These are phyloP conservation scores for Cenchrus fungigraminus DNA, from an alignment of 176 grass and related monocot genomes.

Conservation along the genomic window DNA sequence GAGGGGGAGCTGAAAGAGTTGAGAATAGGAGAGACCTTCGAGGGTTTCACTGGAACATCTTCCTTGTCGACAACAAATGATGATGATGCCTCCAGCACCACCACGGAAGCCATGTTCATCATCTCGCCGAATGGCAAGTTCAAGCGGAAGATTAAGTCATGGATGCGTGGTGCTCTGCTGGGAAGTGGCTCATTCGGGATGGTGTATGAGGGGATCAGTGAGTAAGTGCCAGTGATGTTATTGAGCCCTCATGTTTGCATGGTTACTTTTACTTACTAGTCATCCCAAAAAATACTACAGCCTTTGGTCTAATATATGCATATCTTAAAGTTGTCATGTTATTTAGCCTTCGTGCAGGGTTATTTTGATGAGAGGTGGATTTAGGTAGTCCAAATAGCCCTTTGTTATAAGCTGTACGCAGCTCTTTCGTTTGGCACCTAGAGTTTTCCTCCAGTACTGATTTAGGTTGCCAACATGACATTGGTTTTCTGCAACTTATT, in stretches of 20 bases:
- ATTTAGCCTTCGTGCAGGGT: neutral
- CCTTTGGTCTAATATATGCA: conserved; percentile 16
- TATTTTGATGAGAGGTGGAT: conserved; percentile 28
- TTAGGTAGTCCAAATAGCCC: conserved; percentile 20
- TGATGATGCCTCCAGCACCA: conserved; percentile 87
- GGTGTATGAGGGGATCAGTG: conserved; percentile 95
- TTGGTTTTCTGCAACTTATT: neutral
- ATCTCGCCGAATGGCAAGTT: conserved; percentile 88
- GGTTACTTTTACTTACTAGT: neutral
- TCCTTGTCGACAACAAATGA: conserved; percentile 86
- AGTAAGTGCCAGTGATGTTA: conserved; percentile 71
- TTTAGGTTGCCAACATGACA: neutral
- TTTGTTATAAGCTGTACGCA: neutral
- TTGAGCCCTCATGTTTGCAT: neutral
- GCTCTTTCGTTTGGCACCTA: neutral
- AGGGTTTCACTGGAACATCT: conserved; percentile 80
- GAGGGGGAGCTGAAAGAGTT: conserved; percentile 50
- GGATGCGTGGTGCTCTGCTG: conserved; percentile 74
- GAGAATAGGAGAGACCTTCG: conserved; percentile 74
- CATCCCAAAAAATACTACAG: neutral
- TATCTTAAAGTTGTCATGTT: conserved; percentile 4
- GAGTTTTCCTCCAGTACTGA: neutral
- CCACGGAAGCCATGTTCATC: conserved; percentile 75
- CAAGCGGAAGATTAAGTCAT: conserved; percentile 80
- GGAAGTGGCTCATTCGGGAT: conserved; percentile 88